Base-by-base conservation (phyloP, 2,329 filamentous ascomycete species). In the Penicillium janthinellum region DNA sequence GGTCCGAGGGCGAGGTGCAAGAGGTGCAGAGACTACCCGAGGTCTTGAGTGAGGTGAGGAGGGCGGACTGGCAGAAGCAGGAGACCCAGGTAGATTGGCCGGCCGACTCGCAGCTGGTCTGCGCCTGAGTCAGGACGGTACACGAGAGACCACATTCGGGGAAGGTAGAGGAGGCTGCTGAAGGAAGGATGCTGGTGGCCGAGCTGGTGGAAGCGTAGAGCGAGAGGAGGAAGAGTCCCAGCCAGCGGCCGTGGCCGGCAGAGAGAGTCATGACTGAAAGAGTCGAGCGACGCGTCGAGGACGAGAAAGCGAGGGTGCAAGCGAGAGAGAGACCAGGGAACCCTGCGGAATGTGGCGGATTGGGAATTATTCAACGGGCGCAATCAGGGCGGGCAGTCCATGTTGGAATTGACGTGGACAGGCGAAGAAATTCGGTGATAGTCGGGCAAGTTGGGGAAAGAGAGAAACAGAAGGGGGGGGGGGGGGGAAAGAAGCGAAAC, bases 41-140 rank as follows among this genome's bases (percentile, higher is more conserved):
- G 11, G 79, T 77, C 35, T 84, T 83, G 57, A 92, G 86, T 8
- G 81, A 74, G 4, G 81, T 77, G 2, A 95, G 82, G 22, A 82
- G 78, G 12, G 80, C 64, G 52, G 89, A 86, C 67, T 82, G 78
- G 78, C 92, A 96, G 78, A 96, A 92, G 77, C 92, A 96, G 38
- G 82, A 80, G 54, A 86, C 81, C 73, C 89, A 91, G 45, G 81
- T 83, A 20, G 74, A 70, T 42, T 82, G 80, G 52, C 82, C 81
- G 6, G 77, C 73, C 5, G 83, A 74, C 3, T 76, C 80, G 75
- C 92, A 96, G 62, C 81, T 86, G 48, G 83, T 84, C 70, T 92
- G 90, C 59, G 90, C 91, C 74, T 90, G 84, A 71, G 83, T 86
- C 47, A 92, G 84, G 31, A 79, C 73, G 45, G 83, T 81, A 70